Conservation (phyloP, 2,329 filamentous ascomycete species). For the Fusarium chuoi region DNA sequence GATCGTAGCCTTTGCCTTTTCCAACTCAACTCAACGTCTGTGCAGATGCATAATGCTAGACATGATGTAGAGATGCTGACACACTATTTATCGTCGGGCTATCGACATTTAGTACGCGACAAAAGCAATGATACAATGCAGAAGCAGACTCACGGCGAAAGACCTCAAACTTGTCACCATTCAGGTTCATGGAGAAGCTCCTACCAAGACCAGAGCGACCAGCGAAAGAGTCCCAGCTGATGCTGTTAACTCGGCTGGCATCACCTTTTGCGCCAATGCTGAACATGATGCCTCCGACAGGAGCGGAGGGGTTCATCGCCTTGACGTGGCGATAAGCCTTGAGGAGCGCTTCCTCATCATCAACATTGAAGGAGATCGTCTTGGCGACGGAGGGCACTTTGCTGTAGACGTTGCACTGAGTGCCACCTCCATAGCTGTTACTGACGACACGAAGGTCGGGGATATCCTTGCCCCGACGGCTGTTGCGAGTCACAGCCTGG, state of each 20-base stretch:
- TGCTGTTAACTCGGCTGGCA: background rate
- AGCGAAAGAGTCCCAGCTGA: background rate
- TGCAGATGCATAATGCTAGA: background rate
- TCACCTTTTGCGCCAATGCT: background rate
- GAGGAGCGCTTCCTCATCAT: conserved; percentile 9
- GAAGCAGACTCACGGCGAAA: background rate
- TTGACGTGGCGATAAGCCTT: conserved; percentile 15
- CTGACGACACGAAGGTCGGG: conserved; percentile 6
- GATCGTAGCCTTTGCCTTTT: background rate
- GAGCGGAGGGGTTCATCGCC: conserved; percentile 9
- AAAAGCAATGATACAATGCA: background rate
- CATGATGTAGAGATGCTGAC: background rate
- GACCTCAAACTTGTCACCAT: background rate
- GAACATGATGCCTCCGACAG: conserved; percentile 21
- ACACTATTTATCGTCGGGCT: background rate
- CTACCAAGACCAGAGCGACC: background rate
- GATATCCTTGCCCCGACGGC: background rate
- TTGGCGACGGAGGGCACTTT: background rate
- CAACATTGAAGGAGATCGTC: conserved; percentile 8
- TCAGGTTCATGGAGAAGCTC: background rate
- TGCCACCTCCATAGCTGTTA: conserved; percentile 13
- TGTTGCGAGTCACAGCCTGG: background rate
- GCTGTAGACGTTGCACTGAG: conserved; percentile 16
- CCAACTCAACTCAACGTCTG: background rate
- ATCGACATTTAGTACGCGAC: background rate